Percentiles rank a stretch among this genome's conserved stretches.
These are phyloP conservation scores for Stemphylium beticola DNA, from an alignment of 2,329 filamentous ascomycete genomes.

Conservation along the genomic window DNA sequence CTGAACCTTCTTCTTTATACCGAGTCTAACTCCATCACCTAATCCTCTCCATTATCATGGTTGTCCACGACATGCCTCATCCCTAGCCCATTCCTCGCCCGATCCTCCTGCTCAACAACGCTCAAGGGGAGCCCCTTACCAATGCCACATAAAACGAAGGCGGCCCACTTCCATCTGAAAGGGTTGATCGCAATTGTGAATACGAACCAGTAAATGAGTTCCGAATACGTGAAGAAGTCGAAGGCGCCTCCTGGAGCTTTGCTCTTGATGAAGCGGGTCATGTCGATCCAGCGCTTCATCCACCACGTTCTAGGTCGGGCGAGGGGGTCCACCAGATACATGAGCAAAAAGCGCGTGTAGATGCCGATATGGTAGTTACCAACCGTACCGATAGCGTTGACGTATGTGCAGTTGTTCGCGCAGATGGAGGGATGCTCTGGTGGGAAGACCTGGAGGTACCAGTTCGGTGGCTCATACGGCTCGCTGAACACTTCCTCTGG, in stretches of 20 bases:
- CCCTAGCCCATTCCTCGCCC: conserved; percentile 61
- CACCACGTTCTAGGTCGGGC: conserved; percentile 72
- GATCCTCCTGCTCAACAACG: conserved; percentile 71
- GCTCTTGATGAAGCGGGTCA: conserved; percentile 74
- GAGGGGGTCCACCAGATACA: conserved; percentile 82
- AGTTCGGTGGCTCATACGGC: conserved; percentile 79
- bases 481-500: conserved; percentile 74
- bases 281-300: conserved; percentile 88
- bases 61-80: conserved; percentile 32
- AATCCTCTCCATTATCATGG: neutral
- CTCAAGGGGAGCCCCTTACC: conserved; percentile 69
- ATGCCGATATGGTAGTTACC: conserved; percentile 91
- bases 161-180: conserved; percentile 88
- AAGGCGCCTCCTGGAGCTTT: conserved; percentile 73
- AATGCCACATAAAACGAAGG: conserved; percentile 81
- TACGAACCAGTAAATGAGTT: conserved; percentile 83
- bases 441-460: conserved; percentile 89
- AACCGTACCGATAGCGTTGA: conserved; percentile 80
- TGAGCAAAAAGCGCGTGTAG: conserved; percentile 82
- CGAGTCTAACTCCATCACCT: neutral
- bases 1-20: neutral
- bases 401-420: conserved; percentile 83
- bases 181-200: conserved; percentile 82
- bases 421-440: conserved; percentile 74
- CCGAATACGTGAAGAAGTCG: conserved; percentile 88